Percentiles rank a stretch among this genome's conserved stretches.
phyloP scores from a whole-genome alignment of 1,139 yeast species.

The Suhomyces chickasaworum region DNA sequence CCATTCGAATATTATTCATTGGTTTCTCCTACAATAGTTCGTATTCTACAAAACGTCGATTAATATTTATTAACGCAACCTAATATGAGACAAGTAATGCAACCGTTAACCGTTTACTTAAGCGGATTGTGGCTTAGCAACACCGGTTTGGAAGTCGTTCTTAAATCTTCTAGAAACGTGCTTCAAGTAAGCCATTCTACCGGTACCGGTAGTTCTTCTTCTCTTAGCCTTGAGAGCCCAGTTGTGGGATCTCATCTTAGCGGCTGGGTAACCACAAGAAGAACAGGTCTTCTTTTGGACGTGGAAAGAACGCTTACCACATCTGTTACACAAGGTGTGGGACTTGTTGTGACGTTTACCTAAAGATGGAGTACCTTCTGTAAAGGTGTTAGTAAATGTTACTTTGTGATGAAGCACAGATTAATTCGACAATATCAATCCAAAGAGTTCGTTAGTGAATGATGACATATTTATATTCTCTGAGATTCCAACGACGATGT shows the following conservation, averaged over 20 bases:
- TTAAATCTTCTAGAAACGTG: conserved; percentile 96
- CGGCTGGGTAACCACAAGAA: conserved; percentile 99
- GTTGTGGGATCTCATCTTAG: conserved; percentile 98
- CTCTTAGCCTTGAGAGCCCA: conserved; percentile 99
- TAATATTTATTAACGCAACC: conserved; percentile 15
- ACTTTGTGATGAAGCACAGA: background rate
- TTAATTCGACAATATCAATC: background rate
- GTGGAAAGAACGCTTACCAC: conserved; percentile 99
- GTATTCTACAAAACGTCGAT: conserved; percentile 8
- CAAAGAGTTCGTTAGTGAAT: background rate
- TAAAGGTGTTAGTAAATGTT: conserved; percentile 24
- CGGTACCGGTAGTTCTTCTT: conserved; percentile 99
- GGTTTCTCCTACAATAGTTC: conserved; percentile 9
- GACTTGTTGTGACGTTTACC: conserved; percentile 99
- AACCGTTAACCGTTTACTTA: conserved; percentile 24
- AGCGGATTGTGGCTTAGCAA: conserved; percentile 59
- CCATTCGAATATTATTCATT: too few species aligned
- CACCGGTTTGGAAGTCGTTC: conserved; percentile 97
- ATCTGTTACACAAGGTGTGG: conserved; percentile 99
- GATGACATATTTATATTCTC: background rate
- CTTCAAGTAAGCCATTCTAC: conserved; percentile 99
- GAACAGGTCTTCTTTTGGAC: conserved; percentile 99
- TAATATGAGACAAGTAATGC: conserved; percentile 16
- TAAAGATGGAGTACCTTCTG: conserved; percentile 99
- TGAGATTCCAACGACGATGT: too few species aligned